Conservation (phyloP, 495 filamentous ascomycete genomes). For the Neurospora sublineolata region DNA sequence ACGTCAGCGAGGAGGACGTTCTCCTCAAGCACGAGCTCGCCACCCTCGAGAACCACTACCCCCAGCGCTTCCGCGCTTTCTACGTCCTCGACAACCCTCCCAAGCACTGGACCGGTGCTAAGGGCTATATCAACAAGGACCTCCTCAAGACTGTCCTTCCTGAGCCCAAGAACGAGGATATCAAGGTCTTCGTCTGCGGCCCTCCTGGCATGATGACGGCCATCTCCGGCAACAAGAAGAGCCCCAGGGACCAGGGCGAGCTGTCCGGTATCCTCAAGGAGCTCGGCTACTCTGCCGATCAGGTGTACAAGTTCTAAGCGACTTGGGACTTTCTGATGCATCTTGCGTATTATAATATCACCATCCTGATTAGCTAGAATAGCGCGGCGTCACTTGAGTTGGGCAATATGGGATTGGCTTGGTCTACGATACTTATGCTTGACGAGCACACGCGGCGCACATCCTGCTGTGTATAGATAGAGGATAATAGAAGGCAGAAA, state of each 20-base stretch:
- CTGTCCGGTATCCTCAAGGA: constrained; percentile 74
- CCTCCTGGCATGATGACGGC: constrained; percentile 90
- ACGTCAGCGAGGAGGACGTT: constrained; percentile 76
- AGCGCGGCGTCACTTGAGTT: background rate
- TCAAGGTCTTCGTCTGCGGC: constrained; percentile 86
- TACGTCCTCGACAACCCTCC: constrained; percentile 84
- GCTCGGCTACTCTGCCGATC: constrained; percentile 80
- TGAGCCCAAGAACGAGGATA: constrained; percentile 77
- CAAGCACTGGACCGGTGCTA: constrained; percentile 60
- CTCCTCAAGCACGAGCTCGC: constrained; percentile 74
- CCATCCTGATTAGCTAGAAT: background rate
- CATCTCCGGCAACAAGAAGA: constrained; percentile 78
- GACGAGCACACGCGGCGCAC: background rate
- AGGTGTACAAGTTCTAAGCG: constrained; percentile 89
- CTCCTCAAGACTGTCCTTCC: constrained; percentile 85
- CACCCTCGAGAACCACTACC: constrained; percentile 80
- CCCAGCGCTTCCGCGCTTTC: constrained; percentile 84
- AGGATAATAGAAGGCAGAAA: background rate
- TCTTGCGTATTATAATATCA: background rate
- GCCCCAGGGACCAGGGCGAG: constrained; percentile 86
- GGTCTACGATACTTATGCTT: background rate
- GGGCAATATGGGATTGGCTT: background rate
- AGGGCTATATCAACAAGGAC: constrained; percentile 77
- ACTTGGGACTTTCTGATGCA: background rate
- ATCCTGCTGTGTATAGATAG: background rate